These are phyloP conservation scores for Arctium lappa DNA, from an alignment of 129 eudicot genomes.

Conservation along the genomic window DNA sequence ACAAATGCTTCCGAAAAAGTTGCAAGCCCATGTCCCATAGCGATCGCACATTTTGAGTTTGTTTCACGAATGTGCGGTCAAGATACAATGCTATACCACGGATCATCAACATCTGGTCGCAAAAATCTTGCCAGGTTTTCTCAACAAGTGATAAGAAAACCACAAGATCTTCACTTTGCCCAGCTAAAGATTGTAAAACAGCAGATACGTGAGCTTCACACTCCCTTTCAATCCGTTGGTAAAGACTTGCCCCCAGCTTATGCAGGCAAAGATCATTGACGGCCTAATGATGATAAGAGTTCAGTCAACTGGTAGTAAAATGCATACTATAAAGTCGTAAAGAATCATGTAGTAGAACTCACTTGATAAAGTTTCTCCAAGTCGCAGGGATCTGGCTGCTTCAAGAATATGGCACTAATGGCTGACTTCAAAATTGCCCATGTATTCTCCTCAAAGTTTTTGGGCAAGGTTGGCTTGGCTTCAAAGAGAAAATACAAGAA, in stretches of 20 bases:
- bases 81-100: slow-evolving; percentile 92
- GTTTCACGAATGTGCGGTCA: slow-evolving; percentile 88
- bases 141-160: slow-evolving; percentile 80
- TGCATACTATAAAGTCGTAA: neutral
- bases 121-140: slow-evolving; percentile 91
- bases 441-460: slow-evolving; percentile 80
- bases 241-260: slow-evolving; percentile 87
- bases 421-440: slow-evolving; percentile 88
- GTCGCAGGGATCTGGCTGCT: slow-evolving; percentile 77
- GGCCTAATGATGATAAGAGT: slow-evolving; percentile 44
- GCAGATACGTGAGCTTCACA: slow-evolving; percentile 70
- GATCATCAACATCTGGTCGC: slow-evolving; percentile 93
- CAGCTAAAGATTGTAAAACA: slow-evolving; percentile 62
- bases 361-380: slow-evolving; percentile 89
- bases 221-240: slow-evolving; percentile 78
- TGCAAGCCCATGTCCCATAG: slow-evolving; percentile 98
- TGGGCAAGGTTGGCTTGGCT: slow-evolving; percentile 83
- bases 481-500: slow-evolving; percentile 11
- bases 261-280: slow-evolving; percentile 89
- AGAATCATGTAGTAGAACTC: neutral
- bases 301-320: neutral
- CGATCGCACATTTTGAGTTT: slow-evolving; percentile 65
- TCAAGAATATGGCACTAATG: slow-evolving; percentile 82
- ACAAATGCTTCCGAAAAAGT: slow-evolving; percentile 81
- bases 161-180: slow-evolving; percentile 81